Evolutionary conservation across 495 filamentous ascomycete genomes (phyloP).

Genomic region (Rhypophila decipiens): DNA sequence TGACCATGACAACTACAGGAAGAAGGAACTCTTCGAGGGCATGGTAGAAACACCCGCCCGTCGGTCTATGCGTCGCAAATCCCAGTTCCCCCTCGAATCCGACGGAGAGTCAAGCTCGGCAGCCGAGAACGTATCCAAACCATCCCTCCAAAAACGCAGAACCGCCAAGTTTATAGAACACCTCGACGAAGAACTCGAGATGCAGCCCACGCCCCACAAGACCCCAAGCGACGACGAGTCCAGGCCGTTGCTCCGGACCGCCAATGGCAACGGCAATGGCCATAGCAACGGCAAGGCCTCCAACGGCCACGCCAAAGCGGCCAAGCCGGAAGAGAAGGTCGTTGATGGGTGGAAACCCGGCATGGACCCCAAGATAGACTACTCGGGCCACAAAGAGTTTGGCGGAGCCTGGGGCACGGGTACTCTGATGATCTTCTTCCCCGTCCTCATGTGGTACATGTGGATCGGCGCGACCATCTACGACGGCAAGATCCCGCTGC

Average conservation of each 20-base stretch:
- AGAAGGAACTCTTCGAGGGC: slow-evolving; percentile 47
- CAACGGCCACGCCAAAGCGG: slow-evolving; percentile 26
- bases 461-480: slow-evolving; percentile 95
- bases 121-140: slow-evolving; percentile 23
- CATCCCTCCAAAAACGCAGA: slow-evolving; percentile 28
- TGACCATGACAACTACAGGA: no score
- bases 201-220: slow-evolving; percentile 15
- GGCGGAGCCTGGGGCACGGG: slow-evolving; percentile 71
- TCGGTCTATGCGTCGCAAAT: slow-evolving; percentile 35
- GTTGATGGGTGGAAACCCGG: slow-evolving; percentile 63
- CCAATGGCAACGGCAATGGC: slow-evolving; percentile 17
- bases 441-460: slow-evolving; percentile 96
- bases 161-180: slow-evolving; percentile 41
- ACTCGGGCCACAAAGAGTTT: slow-evolving; percentile 80
- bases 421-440: slow-evolving; percentile 88
- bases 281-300: slow-evolving; percentile 19
- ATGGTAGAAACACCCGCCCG: slow-evolving; percentile 42
- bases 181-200: slow-evolving; percentile 27
- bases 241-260: slow-evolving; percentile 16
- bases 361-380: slow-evolving; percentile 71
- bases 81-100: slow-evolving; percentile 33
- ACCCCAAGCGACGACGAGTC: slow-evolving; percentile 25
- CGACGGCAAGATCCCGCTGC: slow-evolving; percentile 69
- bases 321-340: slow-evolving; percentile 32
- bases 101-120: slow-evolving; percentile 41